Evolutionary conservation across 2,329 filamentous ascomycete genomes (phyloP).

Genomic region (Verticillium isaacii): DNA sequence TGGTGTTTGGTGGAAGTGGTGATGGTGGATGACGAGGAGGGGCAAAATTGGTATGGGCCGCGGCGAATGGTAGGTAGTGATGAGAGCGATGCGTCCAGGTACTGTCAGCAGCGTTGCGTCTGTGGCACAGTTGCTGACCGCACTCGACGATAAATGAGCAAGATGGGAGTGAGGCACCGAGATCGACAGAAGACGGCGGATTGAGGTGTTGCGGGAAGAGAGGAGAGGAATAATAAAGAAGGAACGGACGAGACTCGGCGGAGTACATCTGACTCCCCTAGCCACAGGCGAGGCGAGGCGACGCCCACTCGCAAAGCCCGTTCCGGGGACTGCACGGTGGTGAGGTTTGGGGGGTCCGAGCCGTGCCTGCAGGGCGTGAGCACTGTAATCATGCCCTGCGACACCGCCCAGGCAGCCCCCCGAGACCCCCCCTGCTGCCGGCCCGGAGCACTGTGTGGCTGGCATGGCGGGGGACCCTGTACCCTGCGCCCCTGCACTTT

Average conservation of each 20-base stretch:
- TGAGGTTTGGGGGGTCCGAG: background rate
- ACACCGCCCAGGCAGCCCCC: background rate
- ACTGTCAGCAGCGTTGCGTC: background rate
- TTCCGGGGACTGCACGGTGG: background rate
- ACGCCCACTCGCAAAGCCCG: background rate
- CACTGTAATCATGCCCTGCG: background rate
- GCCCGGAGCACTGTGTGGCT: background rate
- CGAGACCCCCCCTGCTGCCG: background rate
- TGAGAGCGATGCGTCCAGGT: background rate
- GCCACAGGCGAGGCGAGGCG: background rate
- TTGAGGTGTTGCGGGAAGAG: background rate
- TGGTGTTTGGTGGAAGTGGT: too few relatives aligned
- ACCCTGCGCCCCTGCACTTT: too few relatives aligned
- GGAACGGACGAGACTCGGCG: background rate
- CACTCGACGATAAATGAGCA: background rate
- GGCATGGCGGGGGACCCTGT: background rate
- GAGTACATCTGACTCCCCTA: background rate
- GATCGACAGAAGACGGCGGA: background rate
- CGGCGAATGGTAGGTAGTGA: background rate
- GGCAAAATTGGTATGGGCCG: background rate
- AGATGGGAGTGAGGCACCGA: background rate
- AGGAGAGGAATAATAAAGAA: background rate
- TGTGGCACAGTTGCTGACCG: background rate
- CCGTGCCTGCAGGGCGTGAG: background rate
- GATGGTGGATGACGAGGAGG: background rate